Evolutionary conservation across 129 eudicot species (phyloP), one percentile per base, ranked within the genome.

Genomic region (Solidago caesia): DNA sequence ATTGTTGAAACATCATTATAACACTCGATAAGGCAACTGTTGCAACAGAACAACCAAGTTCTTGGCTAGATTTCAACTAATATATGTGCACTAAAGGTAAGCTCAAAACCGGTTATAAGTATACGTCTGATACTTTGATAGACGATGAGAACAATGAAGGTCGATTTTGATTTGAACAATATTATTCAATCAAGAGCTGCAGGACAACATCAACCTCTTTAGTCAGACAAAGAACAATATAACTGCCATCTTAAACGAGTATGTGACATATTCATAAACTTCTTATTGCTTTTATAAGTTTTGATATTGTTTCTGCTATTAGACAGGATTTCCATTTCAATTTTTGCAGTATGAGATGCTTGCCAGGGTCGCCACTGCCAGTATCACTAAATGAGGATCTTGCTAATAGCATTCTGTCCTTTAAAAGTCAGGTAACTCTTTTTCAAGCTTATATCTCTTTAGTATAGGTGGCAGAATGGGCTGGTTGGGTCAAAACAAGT

Each of bases 301-400:
- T 75, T n/a, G 27, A 12, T 51, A 10, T 61, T 44, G 25, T 59
- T 68, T 68, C 44, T 58, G 66, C 25, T 52, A 3, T 55, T 8
- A 4, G 44, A 73, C 58, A 65, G 21, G 3, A 41, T 11, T 29
- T 79, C 13, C 7, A 15, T 33, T 66, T 66, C 70, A 57, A 16
- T 62, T 61, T 43, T 67, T 84, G 78, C 91, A 92, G 97, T 85
- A 87, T 92, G 97, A 89, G 87, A 62, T 81, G 78, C 67, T 67
- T 82, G 77, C 92, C 97, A 11, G 96, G 96, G 47, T 89, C 93
- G 4, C 90, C 93, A 61, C 78, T 90, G 72, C 86, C 93, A n/a
- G 81, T 87, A 53, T 76, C 84, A 44, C 72, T 87, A 75, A 84
- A 90, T 26, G 92, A 85, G 75, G 90, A 87, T 63, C 96, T 90